Evolutionary conservation across 495 filamentous ascomycete genomes (phyloP).

Genomic region (Neurospora pannonica): DNA sequence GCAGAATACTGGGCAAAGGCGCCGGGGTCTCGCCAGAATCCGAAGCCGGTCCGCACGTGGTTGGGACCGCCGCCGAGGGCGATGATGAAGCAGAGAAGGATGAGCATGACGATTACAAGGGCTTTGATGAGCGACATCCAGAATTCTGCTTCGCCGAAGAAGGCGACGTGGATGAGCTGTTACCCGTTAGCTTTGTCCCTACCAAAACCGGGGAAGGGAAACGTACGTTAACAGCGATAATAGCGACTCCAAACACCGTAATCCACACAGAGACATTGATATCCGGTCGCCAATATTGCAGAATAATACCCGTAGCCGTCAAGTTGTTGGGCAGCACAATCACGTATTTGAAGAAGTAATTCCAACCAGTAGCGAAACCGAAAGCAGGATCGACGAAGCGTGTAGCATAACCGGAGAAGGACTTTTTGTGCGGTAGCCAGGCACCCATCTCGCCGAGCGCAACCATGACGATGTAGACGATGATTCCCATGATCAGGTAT

Average conservation of each 20-base stretch:
- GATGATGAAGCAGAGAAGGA: conserved; percentile 59
- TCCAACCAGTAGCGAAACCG: conserved; percentile 40
- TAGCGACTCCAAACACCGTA: conserved; percentile 52
- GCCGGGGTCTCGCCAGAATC: conserved; percentile 70
- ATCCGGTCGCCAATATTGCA: conserved; percentile 58
- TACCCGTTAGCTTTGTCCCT: background rate
- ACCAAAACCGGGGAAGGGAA: background rate
- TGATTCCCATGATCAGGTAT: conserved; percentile 39
- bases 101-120: conserved; percentile 54
- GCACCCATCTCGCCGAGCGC: conserved; percentile 53
- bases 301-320: conserved; percentile 61
- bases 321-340: conserved; percentile 72
- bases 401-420: conserved; percentile 57
- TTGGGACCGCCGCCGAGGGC: conserved; percentile 68
- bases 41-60: conserved; percentile 59
- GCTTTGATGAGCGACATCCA: conserved; percentile 68
- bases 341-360: conserved; percentile 53
- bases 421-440: conserved; percentile 54
- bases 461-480: conserved; percentile 40
- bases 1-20: conserved; percentile 52
- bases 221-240: conserved; percentile 42
- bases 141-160: conserved; percentile 78
- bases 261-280: conserved; percentile 73
- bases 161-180: conserved; percentile 44
- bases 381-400: conserved; percentile 71